Base-by-base conservation (phyloP, 129 eudicot genomes). In the Tanacetum coccineum region DNA sequence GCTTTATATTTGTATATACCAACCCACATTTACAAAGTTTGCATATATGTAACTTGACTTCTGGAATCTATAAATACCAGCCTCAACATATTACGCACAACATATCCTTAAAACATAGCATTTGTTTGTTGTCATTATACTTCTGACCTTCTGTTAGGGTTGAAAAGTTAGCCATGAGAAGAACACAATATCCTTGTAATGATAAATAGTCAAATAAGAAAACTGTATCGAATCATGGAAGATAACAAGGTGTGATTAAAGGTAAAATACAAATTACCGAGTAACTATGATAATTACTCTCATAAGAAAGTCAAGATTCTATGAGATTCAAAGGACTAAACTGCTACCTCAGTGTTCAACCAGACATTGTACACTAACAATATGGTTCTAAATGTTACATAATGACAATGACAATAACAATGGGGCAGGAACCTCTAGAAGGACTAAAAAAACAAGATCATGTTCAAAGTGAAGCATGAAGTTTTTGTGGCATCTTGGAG, bases 391-490 rank as follows among this genome's bases (percentile, higher is more conserved):
- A 45, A 59, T 32, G 32, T 59, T 19, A 47, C 48, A 70, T 17
- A 14, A 58, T 25, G 47, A 46, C 28, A 17, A 18, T 47, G 21
- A 70, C 49, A 48, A 44, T 32, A 49, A 39, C n/a, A n/a, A n/a
- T n/a, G n/a, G n/a, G 17, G 22, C 19, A 54, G 28, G 51, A 18
- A 62, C 67, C 17, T 1, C 14, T 14, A 68, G 10, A 32, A 57
- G 18, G 45, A 53, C 22, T n/a, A 42, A 64, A 54, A 26, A 7
- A 52, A 9, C 26, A 3, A 2, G 67, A 14, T 46, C 50, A 52
- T 32, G 15, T 44, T 84, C 79, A 84, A 59, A 84, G 89, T 25
- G 86, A 78, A 0, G 86, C 75, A 40, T 69, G 81, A 13, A 48
- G 65, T 39, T 59, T 70, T 70, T 47, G 75, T 68, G 83, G 78